Evolutionary conservation across 306 rosid genomes (phyloP).

Genomic region (Ormosia emarginata): DNA sequence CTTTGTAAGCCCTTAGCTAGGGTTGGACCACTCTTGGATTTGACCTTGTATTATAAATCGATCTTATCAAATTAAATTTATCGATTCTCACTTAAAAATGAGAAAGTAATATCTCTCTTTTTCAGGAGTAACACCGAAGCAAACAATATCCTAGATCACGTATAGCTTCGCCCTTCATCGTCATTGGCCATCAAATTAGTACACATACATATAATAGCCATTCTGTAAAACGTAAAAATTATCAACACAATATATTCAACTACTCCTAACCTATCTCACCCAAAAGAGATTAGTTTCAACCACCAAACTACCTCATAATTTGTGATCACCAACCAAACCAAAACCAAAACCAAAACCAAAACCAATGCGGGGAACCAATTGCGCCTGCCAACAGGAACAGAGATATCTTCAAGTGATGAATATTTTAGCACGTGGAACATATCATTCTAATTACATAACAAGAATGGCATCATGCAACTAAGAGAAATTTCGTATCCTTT

Average conservation of each 20-base stretch:
- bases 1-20: neutral
- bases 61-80: neutral
- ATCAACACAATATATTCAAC: conserved; percentile 1
- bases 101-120: neutral
- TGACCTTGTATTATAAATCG: neutral
- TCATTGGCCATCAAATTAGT: neutral
- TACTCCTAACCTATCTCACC: neutral
- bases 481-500: neutral
- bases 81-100: neutral
- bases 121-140: neutral
- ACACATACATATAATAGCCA: neutral
- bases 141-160: neutral
- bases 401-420: neutral
- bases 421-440: neutral
- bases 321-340: conserved; percentile 4
- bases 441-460: neutral
- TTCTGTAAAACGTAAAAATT: neutral
- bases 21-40: neutral
- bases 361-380: neutral
- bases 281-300: conserved; percentile 17
- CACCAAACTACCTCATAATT: conserved; percentile 25
- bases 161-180: neutral
- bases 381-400: neutral
- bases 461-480: neutral
- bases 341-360: neutral